Percentiles rank a stretch among this genome's conserved stretches.
These are phyloP conservation scores for Solanum rostratum DNA, from an alignment of 257 asterid genomes.

Conservation along the genomic window DNA sequence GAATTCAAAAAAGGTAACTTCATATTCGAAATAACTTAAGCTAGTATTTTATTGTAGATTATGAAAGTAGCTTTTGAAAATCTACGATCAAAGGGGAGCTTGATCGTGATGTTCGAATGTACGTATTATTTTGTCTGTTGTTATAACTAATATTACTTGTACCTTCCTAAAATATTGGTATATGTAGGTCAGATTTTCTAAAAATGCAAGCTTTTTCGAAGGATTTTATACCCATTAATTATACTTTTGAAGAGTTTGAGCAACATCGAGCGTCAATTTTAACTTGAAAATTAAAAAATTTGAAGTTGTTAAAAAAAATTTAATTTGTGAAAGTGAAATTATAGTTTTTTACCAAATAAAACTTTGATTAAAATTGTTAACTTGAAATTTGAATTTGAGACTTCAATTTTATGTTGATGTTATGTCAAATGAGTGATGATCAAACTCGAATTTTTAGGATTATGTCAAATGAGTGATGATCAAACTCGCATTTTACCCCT, in stretches of 20 bases:
- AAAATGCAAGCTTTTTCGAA: neutral
- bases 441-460: neutral
- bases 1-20: constrained; percentile 28
- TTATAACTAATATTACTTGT: neutral
- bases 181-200: neutral
- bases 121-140: neutral
- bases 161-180: neutral
- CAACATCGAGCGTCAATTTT: too few species aligned
- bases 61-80: too few species aligned
- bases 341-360: neutral
- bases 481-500: neutral
- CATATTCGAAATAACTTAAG: neutral
- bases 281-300: neutral
- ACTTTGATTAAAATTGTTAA: too few species aligned
- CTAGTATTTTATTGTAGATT: too few species aligned
- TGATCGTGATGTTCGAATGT: too few species aligned
- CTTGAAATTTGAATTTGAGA: neutral
- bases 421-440: neutral
- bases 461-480: neutral
- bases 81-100: too few species aligned
- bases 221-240: neutral
- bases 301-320: neutral
- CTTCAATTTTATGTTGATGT: neutral
- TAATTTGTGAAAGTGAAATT: neutral
- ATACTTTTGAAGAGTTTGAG: too few species aligned